Evolutionary conservation across 495 filamentous ascomycete genomes (phyloP).

Genomic region (Aspergillus cavernicola): DNA sequence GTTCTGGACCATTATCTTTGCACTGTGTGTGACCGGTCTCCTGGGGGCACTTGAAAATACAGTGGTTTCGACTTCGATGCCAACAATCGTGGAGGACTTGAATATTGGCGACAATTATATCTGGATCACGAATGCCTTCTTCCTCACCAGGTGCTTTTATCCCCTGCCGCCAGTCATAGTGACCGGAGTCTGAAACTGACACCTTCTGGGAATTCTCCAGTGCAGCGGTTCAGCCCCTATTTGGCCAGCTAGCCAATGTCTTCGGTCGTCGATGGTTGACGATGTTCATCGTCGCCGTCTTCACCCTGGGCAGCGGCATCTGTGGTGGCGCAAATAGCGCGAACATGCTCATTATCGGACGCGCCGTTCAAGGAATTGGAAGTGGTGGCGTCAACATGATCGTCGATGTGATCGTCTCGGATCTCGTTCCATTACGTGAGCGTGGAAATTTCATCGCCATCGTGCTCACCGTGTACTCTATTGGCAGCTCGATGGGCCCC

Average conservation of each 20-base stretch:
- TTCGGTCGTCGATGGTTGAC: conserved; percentile 48
- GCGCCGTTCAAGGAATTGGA: conserved; percentile 31
- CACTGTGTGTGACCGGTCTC: too few relatives aligned
- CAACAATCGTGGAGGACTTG: too few relatives aligned
- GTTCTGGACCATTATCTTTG: too few relatives aligned
- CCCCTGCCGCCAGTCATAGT: too few relatives aligned
- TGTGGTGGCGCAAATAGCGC: conserved; percentile 30
- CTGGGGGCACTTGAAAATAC: too few relatives aligned
- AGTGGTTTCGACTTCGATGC: too few relatives aligned
- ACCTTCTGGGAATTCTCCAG: too few relatives aligned
- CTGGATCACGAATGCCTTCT: conserved; percentile 15
- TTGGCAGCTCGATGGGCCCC: conserved; percentile 32
- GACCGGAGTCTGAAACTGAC: too few relatives aligned
- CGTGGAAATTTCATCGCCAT: conserved; percentile 30
- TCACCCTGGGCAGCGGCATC: conserved; percentile 40
- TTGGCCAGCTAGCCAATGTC: conserved; percentile 43
- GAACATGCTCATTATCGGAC: conserved; percentile 26
- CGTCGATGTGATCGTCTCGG: conserved; percentile 29
- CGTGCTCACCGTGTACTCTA: conserved; percentile 14
- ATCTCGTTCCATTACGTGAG: conserved; percentile 36
- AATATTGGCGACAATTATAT: too few relatives aligned
- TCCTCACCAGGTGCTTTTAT: too few relatives aligned
- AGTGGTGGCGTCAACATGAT: conserved; percentile 32
- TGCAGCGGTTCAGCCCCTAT: conserved; percentile 36
- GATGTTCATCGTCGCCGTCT: conserved; percentile 31